Evolutionary conservation across 192 early-diverging fungal genomes (phyloP).

Genomic region (Mortierella hygrophila): DNA sequence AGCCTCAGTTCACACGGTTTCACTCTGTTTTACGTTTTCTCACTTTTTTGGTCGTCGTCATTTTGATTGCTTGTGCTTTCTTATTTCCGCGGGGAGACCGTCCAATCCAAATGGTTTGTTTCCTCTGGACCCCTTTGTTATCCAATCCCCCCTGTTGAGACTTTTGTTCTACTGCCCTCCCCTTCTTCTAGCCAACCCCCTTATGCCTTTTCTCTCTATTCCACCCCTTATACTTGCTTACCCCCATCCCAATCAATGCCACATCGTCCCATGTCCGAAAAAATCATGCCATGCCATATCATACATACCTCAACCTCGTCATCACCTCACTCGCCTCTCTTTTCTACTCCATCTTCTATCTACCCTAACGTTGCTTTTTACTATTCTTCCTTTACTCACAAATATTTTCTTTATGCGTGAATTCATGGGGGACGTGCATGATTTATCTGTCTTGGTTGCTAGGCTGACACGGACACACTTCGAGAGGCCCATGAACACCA

Average conservation of each 20-base stretch:
- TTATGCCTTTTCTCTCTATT: background rate
- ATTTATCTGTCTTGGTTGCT: background rate
- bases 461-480: constrained; percentile 44
- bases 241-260: background rate
- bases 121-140: background rate
- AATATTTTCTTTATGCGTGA: background rate
- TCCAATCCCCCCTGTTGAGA: too few relatives aligned
- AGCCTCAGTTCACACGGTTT: constrained; percentile 5
- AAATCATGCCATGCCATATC: background rate
- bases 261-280: background rate
- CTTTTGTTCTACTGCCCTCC: background rate
- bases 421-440: background rate
- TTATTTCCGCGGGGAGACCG: background rate
- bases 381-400: background rate
- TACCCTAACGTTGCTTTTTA: background rate
- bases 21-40: background rate
- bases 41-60: background rate
- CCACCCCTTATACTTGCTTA: background rate
- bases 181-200: background rate
- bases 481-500: constrained; percentile 46
- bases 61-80: too few relatives aligned
- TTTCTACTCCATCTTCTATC: background rate
- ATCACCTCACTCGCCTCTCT: background rate
- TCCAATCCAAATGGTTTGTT: background rate
- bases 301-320: background rate